Conservation (phyloP, 768 basidiomycete species). For the Calocybe gangraenosa region DNA sequence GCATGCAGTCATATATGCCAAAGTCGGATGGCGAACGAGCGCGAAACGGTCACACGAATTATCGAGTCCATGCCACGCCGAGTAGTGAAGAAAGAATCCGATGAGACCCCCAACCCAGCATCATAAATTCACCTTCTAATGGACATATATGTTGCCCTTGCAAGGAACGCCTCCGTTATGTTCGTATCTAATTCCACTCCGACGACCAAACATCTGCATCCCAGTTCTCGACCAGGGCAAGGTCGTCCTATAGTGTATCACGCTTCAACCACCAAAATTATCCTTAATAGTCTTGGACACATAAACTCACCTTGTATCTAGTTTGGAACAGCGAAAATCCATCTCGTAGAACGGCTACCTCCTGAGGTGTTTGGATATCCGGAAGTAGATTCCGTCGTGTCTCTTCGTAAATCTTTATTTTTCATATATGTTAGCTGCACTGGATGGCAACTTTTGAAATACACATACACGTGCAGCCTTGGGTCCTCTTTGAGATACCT, state of each 20-base stretch:
- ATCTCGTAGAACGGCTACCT: conserved; percentile 63
- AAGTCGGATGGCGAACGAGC: conserved; percentile 48
- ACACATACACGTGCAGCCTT: conserved; percentile 65
- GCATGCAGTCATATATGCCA: conserved; percentile 60
- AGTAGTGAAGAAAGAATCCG: conserved; percentile 35
- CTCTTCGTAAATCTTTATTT: conserved; percentile 60
- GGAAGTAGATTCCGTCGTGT: conserved; percentile 46
- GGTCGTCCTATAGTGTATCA: conserved; percentile 42
- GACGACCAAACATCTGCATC: conserved; percentile 58
- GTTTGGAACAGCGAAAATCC: conserved; percentile 73
- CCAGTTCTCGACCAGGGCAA: conserved; percentile 74
- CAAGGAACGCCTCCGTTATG: not conserved
- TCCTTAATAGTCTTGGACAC: not conserved
- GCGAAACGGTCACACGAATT: conserved; percentile 47
- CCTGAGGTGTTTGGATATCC: conserved; percentile 38
- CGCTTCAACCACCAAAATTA: not conserved
- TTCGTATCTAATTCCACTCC: conserved; percentile 27
- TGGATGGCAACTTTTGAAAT: not conserved
- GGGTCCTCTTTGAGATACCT: conserved; percentile 49
- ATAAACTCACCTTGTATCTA: conserved; percentile 54
- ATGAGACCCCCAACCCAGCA: conserved; percentile 15
- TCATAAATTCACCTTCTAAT: not conserved
- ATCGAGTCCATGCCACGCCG: conserved; percentile 59
- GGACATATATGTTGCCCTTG: not conserved
- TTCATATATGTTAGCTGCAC: conserved; percentile 3